Evolutionary conservation across 345 rosid genomes (phyloP).

Genomic region (Eucalyptus viminalis): DNA sequence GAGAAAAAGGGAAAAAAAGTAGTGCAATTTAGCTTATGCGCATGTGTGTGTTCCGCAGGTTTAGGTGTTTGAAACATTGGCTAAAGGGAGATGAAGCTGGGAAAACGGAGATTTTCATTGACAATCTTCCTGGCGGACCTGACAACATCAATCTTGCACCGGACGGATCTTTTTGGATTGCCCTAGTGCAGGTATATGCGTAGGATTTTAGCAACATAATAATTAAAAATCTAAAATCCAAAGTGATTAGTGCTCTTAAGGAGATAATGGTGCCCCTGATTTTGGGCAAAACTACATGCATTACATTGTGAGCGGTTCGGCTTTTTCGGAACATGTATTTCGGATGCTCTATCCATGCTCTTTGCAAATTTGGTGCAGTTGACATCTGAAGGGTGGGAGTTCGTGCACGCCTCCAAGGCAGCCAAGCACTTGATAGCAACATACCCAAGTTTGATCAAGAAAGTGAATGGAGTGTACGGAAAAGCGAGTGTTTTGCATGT

Average conservation of each 20-base stretch:
- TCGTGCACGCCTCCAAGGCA: slow-evolving; percentile 22
- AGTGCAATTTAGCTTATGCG: neutral
- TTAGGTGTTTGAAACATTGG: slow-evolving; percentile 36
- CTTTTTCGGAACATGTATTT: neutral
- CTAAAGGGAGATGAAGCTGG: slow-evolving; percentile 22
- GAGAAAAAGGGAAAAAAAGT: neutral
- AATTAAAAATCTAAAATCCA: neutral
- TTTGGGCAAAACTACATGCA: neutral
- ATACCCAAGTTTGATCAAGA: neutral
- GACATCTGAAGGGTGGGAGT: slow-evolving; percentile 3
- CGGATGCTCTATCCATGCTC: neutral
- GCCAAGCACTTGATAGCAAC: slow-evolving; percentile 18
- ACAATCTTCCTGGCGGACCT: slow-evolving; percentile 38
- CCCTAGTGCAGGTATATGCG: slow-evolving; percentile 9
- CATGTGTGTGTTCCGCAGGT: slow-evolving; percentile 1
- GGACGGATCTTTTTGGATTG: slow-evolving; percentile 51
- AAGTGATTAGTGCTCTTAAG: neutral
- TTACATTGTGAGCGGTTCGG: neutral
- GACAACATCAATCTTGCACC: slow-evolving; percentile 47
- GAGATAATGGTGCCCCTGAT: neutral
- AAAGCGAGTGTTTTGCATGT: slow-evolving; percentile 29
- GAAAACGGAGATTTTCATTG: slow-evolving; percentile 18
- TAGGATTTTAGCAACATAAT: neutral
- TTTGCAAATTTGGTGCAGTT: slow-evolving; percentile 5
- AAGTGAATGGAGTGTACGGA: neutral